These are phyloP conservation scores for Ensete glaucum DNA, from an alignment of 176 grass and related monocot species.

Conservation along the genomic window DNA sequence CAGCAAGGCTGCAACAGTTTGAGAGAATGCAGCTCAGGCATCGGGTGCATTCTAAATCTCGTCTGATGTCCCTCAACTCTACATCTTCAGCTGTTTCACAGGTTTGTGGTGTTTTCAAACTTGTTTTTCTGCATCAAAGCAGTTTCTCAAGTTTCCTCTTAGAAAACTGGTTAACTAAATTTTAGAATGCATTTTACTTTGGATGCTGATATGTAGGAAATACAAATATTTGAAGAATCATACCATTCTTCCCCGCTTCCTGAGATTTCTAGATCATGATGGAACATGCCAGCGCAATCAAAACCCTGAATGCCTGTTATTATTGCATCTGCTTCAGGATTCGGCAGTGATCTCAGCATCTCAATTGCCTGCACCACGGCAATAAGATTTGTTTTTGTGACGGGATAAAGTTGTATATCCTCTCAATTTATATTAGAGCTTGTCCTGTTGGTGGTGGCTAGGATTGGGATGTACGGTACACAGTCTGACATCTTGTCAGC, in stretches of 20 bases:
- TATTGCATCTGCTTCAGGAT: not conserved
- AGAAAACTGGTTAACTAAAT: not conserved
- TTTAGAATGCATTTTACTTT: constrained; percentile 16
- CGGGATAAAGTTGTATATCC: constrained; percentile 9
- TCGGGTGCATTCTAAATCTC: constrained; percentile 37
- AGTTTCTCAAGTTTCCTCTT: not conserved
- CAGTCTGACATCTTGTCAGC: constrained; percentile 33
- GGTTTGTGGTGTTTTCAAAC: not conserved
- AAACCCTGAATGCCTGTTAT: constrained; percentile 25
- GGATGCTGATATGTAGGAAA: constrained; percentile 53
- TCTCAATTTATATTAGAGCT: constrained; percentile 51
- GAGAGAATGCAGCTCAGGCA: constrained; percentile 57
- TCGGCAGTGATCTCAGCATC: not conserved
- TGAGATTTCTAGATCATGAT: constrained; percentile 38
- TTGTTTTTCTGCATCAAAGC: no score
- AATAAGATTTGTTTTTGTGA: not conserved
- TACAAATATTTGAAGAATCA: constrained; percentile 67
- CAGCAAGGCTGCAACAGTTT: constrained; percentile 64
- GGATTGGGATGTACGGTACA: constrained; percentile 33
- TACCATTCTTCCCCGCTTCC: constrained; percentile 23
- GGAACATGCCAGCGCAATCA: constrained; percentile 44
- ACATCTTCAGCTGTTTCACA: constrained; percentile 1
- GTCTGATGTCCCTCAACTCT: not conserved
- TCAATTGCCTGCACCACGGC: not conserved
- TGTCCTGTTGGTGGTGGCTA: constrained; percentile 39